Evolutionary conservation across 1,139 yeast genomes (phyloP), one percentile per base, ranked within the genome.

Genomic region (Magnusiomyces ingens): DNA sequence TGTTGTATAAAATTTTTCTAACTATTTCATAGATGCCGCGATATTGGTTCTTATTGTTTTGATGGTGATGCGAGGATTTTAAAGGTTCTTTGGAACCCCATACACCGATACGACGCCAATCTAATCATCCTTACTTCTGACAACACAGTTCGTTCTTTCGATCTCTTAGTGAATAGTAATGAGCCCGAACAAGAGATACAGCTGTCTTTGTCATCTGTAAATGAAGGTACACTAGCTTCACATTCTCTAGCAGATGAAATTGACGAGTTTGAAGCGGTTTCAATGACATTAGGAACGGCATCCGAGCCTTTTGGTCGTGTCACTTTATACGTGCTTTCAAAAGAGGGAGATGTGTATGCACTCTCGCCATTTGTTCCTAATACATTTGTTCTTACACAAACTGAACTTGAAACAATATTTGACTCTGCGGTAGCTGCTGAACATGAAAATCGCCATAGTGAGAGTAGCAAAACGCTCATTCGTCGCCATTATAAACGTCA

Each of bases 301-400:
- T 70, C 73, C 0, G 65, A 68, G 1, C 60, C 67, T n/a, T 54
- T 68, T 18, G 78, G 78, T 1, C 64, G 65, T 11, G 58, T 82
- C 45, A 74, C 84, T 0, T 66, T 82, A 15, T 79, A 76, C 58
- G 63, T 80, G 2, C 59, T 79, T 52, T 75, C 77, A 19, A 61
- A 69, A n/a, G 83, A 78, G 43, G 79, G 82, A 11, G 84, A 82
- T 58, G 57, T 83, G 1, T 81, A 73, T 59, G 72, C 77, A 0
- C 66, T 82, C 1, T 78, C 76, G 56, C 88, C 88, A 11, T 80
- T 80, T 63, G 62, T 77, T 26, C 85, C 87, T 0, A 59, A 66
- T 2, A 62, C 65, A 21, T 63, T 78, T 26, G 64, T 71, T 0
- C 67, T 77, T 15, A 54, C 73, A 0, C 60, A 64, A 49, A 57